Evolutionary conservation across 768 basidiomycete species (phyloP), one percentile per base, ranked within the genome.

Genomic region (Glaciozyma antarctica): DNA sequence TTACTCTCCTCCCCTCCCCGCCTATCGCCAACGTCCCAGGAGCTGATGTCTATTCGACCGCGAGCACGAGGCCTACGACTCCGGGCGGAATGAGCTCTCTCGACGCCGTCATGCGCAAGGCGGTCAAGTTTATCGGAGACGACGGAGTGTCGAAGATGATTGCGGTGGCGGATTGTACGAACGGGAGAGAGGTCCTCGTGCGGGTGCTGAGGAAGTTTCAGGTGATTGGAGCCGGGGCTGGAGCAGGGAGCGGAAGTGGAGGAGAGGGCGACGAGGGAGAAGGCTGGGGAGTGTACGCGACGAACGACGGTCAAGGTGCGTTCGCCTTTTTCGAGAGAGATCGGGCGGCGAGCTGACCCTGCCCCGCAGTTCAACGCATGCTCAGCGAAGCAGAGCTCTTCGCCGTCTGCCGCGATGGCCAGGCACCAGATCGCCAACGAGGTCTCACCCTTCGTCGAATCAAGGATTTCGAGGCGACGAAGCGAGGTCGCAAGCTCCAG

Each of bases 121-220:
- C 89, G 26, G 86, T 99, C 73, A 97, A 92, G 75, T 95, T 99
- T 75, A 80, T 76, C 61, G 53, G 82, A 24, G 92, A 91, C 16
- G 90, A 90, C 72, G 85, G 86, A 4, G 82, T 85, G 7, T 75
- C 28, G 30, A 83, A 82, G 62, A 86, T 86, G 1, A 84, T 98
- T 65, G 86, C 93, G 74, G 85, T 91, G 19, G 70, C 66, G 34
- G 84, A 88, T 32, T 92, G 88, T 73, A 80, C 80, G 2, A 86
- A 85, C 32, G 92, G 91, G 13, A 81, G 87, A 3, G 91, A 98
- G 72, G 84, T 97, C 3, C 81, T 98, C 58, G 88, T 90, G 70
- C 85, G 87, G 71, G 92, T 88, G 1, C 79, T 99, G 67, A 88
- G 84, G 75, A 99, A 99, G 77, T 88, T 94, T 70, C 85, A 85